These are phyloP conservation scores for Adiantum capillusveneris DNA, from an alignment of 75 land plant species.

Conservation along the genomic window DNA sequence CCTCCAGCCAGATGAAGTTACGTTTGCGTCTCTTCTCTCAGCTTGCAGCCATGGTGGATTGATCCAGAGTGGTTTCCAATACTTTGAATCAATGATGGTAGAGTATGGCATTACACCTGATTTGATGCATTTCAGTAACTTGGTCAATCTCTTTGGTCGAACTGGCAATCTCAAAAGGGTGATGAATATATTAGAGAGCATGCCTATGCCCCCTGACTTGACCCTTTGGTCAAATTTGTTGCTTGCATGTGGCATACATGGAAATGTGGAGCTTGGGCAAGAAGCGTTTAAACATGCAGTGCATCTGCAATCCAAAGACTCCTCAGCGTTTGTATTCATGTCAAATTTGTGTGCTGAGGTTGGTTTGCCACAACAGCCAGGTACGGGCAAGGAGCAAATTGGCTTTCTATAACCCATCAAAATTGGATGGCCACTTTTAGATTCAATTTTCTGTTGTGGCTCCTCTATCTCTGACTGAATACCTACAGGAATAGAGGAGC, in stretches of 20 bases:
- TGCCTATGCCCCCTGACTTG: slow-evolving; percentile 28
- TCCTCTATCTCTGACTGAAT: too few relatives aligned
- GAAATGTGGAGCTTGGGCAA: slow-evolving; percentile 18
- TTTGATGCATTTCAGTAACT: not conserved
- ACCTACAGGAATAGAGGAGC: too few relatives aligned
- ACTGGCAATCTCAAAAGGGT: not conserved
- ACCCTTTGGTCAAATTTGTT: slow-evolving; percentile 28
- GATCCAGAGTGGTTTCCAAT: not conserved
- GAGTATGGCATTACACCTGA: not conserved
- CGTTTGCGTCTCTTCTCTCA: not conserved
- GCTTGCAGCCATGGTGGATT: not conserved
- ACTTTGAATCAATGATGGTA: not conserved
- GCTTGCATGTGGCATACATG: slow-evolving; percentile 33
- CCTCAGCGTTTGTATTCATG: not conserved
- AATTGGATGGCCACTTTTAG: too few relatives aligned
- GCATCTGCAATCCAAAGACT: not conserved
- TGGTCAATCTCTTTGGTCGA: not conserved
- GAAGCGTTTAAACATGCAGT: not conserved
- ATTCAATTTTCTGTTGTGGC: too few relatives aligned
- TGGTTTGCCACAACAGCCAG: too few relatives aligned
- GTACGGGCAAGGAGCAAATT: too few relatives aligned
- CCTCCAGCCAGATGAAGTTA: not conserved
- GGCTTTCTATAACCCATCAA: too few relatives aligned
- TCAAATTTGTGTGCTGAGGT: not conserved
- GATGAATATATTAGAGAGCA: slow-evolving; percentile 16